Percentiles rank a stretch among this genome's conserved stretches.
Evolutionary conservation across 352 stramenopile species (phyloP).

Genomic region (Aphanomyces astaci): DNA sequence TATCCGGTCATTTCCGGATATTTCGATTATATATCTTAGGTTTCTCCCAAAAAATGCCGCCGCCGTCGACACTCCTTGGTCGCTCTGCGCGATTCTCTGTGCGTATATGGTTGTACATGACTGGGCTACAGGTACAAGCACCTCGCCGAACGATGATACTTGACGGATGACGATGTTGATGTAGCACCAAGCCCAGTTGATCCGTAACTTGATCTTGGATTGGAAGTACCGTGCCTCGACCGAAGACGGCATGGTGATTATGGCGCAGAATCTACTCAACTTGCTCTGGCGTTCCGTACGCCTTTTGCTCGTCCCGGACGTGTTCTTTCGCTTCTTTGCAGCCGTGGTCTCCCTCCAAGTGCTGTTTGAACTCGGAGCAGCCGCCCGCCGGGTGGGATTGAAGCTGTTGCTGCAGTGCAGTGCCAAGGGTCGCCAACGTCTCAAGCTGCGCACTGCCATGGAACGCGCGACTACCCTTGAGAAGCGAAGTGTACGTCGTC

Average conservation of each 20-base stretch:
- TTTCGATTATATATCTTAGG: background rate
- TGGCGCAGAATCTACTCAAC: conserved; percentile 41
- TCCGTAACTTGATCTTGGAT: conserved; percentile 13
- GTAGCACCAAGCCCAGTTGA: conserved; percentile 31
- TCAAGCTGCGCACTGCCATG: conserved; percentile 44
- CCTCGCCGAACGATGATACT: conserved; percentile 25
- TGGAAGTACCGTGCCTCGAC: conserved; percentile 14
- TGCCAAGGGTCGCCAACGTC: conserved; percentile 34
- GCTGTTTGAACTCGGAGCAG: conserved; percentile 61
- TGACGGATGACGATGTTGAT: conserved; percentile 11
- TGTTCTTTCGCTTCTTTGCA: conserved; percentile 68
- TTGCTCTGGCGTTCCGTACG: conserved; percentile 65
- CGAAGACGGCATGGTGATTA: conserved; percentile 40
- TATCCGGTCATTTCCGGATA: background rate
- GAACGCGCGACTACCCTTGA: conserved; percentile 53
- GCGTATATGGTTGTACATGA: conserved; percentile 76
- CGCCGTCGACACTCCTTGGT: background rate
- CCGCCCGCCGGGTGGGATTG: conserved; percentile 28
- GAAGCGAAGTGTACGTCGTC: conserved; percentile 31
- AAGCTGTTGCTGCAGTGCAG: conserved; percentile 38
- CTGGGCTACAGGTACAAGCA: conserved; percentile 57
- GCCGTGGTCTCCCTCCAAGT: conserved; percentile 71
- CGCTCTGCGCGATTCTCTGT: conserved; percentile 16
- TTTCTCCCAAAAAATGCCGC: background rate
- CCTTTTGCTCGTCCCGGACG: conserved; percentile 62